Conservation (phyloP, 129 eudicot species). For the Saposhnikovia divaricata region DNA sequence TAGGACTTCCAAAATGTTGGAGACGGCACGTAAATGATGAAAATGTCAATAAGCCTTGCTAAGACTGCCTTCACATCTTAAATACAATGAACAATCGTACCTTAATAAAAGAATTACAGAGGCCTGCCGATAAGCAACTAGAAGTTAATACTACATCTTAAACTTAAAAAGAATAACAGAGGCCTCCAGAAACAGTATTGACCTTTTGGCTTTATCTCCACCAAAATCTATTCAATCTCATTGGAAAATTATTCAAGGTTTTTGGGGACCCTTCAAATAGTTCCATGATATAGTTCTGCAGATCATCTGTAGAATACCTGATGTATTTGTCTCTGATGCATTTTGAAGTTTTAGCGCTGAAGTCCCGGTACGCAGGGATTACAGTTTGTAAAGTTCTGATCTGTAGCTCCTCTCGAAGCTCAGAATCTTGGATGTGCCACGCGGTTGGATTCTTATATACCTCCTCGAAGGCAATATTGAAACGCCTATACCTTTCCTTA, state of each 20-base stretch:
- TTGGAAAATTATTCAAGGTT: conserved; percentile 22
- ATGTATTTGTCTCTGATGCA: conserved; percentile 33
- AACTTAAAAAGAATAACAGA: neutral
- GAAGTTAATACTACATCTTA: neutral
- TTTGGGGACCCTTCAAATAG: conserved; percentile 41
- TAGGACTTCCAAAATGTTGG: too few relatives aligned
- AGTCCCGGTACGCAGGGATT: conserved; percentile 35
- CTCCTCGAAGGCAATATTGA: conserved; percentile 42
- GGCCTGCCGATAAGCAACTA: neutral
- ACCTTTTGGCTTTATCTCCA: conserved; percentile 16
- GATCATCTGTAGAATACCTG: conserved; percentile 39
- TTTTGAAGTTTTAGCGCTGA: conserved; percentile 13
- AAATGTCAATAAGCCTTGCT: neutral
- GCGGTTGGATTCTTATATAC: conserved; percentile 36
- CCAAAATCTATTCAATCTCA: conserved; percentile 23
- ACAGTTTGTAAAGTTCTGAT: conserved; percentile 26
- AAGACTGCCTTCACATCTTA: neutral
- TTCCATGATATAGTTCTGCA: conserved; percentile 35
- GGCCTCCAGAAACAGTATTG: neutral
- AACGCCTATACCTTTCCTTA: conserved; percentile 36
- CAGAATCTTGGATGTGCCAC: conserved; percentile 34
- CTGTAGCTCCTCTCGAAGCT: conserved; percentile 34
- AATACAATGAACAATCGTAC: neutral
- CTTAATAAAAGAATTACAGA: neutral
- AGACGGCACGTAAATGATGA: neutral